These are phyloP conservation scores for Geotrichum klebahnii DNA, from an alignment of 1,139 yeast genomes.

Conservation along the genomic window DNA sequence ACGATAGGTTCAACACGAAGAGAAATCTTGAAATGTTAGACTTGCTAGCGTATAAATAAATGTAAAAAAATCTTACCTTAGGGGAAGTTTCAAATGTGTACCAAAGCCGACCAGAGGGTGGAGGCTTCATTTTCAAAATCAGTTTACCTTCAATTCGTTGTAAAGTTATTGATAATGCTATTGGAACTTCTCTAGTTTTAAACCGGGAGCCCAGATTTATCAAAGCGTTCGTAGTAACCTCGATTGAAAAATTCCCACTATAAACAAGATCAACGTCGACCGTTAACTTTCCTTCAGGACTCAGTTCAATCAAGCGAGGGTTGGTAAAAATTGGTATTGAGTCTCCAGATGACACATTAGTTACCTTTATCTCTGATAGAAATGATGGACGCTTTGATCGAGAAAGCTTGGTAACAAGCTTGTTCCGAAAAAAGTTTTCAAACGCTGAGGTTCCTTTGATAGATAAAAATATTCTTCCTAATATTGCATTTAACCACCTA, in stretches of 20 bases:
- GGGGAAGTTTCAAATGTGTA: constrained; percentile 83
- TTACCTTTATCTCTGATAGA: constrained; percentile 73
- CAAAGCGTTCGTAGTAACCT: constrained; percentile 73
- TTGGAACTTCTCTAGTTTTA: constrained; percentile 71
- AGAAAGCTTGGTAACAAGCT: constrained; percentile 64
- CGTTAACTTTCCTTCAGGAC: constrained; percentile 77
- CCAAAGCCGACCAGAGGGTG: constrained; percentile 90
- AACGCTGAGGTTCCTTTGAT: constrained; percentile 67
- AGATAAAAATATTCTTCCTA: constrained; percentile 76
- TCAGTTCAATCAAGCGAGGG: constrained; percentile 63
- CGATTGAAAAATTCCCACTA: constrained; percentile 67
- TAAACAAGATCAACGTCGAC: constrained; percentile 61
- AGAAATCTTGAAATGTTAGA: constrained; percentile 11
- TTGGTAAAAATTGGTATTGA: constrained; percentile 76
- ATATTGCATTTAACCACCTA: constrained; percentile 82
- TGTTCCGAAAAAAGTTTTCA: constrained; percentile 53
- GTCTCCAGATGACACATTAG: constrained; percentile 67
- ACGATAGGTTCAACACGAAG: constrained; percentile 82
- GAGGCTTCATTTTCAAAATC: constrained; percentile 68
- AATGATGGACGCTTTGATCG: constrained; percentile 85
- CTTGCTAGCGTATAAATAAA: background rate
- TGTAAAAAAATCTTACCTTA: constrained; percentile 43
- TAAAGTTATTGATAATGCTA: constrained; percentile 67
- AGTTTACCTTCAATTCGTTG: constrained; percentile 70
- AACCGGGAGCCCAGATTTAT: constrained; percentile 71